These are phyloP conservation scores for Pilaira anomala DNA, from an alignment of 192 early-diverging fungal species.

Conservation along the genomic window DNA sequence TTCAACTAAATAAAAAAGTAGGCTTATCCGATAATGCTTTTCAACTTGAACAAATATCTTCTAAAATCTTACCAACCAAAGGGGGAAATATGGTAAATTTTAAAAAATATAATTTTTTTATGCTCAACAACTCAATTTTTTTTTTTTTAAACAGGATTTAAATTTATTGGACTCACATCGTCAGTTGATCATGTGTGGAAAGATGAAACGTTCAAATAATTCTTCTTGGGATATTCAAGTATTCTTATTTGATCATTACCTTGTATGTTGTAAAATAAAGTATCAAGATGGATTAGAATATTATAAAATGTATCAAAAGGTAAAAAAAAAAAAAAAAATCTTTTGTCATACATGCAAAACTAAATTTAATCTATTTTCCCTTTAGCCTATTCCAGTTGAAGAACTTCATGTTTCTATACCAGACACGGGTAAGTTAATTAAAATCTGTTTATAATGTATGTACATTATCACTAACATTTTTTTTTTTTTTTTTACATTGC, in stretches of 20 bases:
- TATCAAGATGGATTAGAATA: slow-evolving; percentile 53
- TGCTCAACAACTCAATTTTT: not conserved
- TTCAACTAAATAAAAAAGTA: slow-evolving; percentile 5
- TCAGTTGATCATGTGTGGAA: slow-evolving; percentile 74
- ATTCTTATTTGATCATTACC: slow-evolving; percentile 85
- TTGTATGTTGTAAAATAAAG: slow-evolving; percentile 72
- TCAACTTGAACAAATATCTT: slow-evolving; percentile 47
- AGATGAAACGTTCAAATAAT: slow-evolving; percentile 64
- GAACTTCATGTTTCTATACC: slow-evolving; percentile 1
- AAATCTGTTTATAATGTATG: too few relatives aligned
- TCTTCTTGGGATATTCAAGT: slow-evolving; percentile 61
- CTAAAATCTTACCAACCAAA: slow-evolving; percentile 52
- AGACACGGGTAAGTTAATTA: not conserved
- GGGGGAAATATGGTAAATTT: not conserved
- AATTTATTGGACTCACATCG: slow-evolving; percentile 67
- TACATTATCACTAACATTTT: too few relatives aligned
- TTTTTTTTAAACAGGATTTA: slow-evolving; percentile 54
- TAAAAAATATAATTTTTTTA: not conserved
- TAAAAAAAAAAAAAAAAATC: slow-evolving; percentile 24
- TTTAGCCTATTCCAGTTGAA: slow-evolving; percentile 9
- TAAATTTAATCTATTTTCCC: not conserved
- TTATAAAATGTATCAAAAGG: slow-evolving; percentile 56
- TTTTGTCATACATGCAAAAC: too few relatives aligned
- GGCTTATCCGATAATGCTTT: slow-evolving; percentile 3
- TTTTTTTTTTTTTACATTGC: not conserved